Evolutionary conservation across 345 rosid species (phyloP).

Genomic region (Stellera chamaejasme): DNA sequence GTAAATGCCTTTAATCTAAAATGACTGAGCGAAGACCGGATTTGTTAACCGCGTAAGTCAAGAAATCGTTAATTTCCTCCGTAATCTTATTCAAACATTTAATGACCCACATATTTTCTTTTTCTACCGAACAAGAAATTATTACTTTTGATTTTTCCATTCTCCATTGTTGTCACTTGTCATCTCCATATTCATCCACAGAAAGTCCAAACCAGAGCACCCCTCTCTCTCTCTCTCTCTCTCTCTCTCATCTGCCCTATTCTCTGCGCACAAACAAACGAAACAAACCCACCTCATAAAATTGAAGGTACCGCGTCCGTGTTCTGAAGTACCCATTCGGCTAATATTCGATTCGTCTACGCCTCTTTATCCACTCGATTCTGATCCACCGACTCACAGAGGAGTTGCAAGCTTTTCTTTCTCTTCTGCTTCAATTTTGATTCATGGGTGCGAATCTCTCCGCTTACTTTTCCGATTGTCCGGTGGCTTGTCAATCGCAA

Average conservation of each 20-base stretch:
- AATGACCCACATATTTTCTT: too few species aligned
- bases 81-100: too few species aligned
- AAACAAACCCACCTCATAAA: slow-evolving; percentile 2
- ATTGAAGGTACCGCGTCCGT: slow-evolving; percentile 8
- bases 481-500: slow-evolving; percentile 13
- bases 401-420: slow-evolving; percentile 10
- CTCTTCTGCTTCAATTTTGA: slow-evolving; percentile 1
- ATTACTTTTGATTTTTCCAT: background rate
- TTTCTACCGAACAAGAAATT: too few species aligned
- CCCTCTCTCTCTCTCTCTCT: background rate
- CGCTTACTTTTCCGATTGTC: slow-evolving; percentile 19
- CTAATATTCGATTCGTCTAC: background rate
- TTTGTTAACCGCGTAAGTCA: too few species aligned
- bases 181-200: background rate
- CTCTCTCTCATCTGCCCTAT: background rate
- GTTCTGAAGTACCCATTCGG: background rate
- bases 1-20: too few species aligned
- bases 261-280: slow-evolving; percentile 9
- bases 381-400: background rate
- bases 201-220: background rate
- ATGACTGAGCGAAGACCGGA: too few species aligned
- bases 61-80: too few species aligned
- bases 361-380: background rate
- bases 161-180: background rate
- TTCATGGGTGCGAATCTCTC: slow-evolving; percentile 69